A percentile compares a stretch with the other conserved stretches of the same genome.
phyloP scores from a whole-genome alignment of 2,329 filamentous ascomycete genomes.

The Emergomyces africanus region DNA sequence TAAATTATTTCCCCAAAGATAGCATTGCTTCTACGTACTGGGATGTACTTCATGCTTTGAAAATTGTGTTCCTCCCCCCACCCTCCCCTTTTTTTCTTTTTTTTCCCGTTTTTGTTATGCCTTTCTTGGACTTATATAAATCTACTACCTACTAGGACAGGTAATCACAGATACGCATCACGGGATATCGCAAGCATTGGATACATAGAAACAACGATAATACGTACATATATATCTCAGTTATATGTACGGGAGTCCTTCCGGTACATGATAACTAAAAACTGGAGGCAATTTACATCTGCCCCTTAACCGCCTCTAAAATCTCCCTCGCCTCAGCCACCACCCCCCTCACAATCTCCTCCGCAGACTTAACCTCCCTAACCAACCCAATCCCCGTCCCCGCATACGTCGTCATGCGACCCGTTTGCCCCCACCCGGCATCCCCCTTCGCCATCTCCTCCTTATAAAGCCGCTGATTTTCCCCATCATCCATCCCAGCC shows the following conservation, averaged over 20 bases:
- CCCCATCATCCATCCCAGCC: constrained; percentile 26
- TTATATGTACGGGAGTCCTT: background rate
- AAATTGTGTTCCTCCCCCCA: too few relatives aligned
- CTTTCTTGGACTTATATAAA: background rate
- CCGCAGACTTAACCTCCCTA: constrained; percentile 36
- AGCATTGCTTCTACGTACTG: too few relatives aligned
- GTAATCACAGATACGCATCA: background rate
- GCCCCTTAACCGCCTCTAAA: background rate
- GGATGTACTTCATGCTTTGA: background rate
- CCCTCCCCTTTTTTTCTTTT: too few relatives aligned
- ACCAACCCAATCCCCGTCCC: constrained; percentile 50
- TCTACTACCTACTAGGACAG: too few relatives aligned
- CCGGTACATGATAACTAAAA: too few relatives aligned
- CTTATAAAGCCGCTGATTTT: constrained; percentile 32
- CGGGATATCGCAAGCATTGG: background rate
- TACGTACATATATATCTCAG: background rate
- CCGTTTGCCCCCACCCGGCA: constrained; percentile 40
- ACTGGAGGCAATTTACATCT: background rate
- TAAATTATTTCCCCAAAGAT: background rate
- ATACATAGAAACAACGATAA: background rate
- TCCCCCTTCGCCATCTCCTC: constrained; percentile 38
- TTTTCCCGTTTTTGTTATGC: background rate
- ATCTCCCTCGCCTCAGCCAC: constrained; percentile 26
- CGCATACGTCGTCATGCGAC: constrained; percentile 49
- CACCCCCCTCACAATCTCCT: constrained; percentile 40